phyloP scores from a whole-genome alignment of 352 stramenopile species.

The Phytopythium cucurbitacearum region DNA sequence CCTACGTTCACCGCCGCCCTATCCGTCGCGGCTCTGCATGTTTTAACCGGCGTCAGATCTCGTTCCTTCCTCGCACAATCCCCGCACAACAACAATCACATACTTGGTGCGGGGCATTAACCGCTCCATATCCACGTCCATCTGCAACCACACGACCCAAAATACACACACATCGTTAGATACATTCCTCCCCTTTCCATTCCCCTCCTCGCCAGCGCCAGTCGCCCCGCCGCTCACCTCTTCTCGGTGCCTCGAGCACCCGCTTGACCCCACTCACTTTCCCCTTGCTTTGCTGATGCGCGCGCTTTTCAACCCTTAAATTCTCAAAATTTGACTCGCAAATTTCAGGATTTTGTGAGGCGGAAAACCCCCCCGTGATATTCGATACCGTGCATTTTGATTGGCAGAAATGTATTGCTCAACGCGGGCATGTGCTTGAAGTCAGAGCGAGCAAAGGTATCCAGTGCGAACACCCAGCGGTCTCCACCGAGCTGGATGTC shows the following conservation, averaged over 20 bases:
- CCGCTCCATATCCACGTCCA: conserved; percentile 48
- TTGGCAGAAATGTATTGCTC: too few species aligned
- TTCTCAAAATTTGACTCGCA: not conserved
- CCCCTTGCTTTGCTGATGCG: not conserved
- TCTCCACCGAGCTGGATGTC: too few species aligned
- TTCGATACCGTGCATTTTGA: too few species aligned
- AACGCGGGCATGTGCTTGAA: too few species aligned
- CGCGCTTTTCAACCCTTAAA: not conserved
- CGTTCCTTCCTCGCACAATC: not conserved
- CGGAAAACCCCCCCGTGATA: too few species aligned
- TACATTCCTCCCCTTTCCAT: too few species aligned
- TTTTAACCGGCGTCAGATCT: not conserved
- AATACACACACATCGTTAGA: too few species aligned
- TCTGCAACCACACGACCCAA: not conserved
- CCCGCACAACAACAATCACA: not conserved
- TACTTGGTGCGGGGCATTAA: conserved; percentile 78
- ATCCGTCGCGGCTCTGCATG: conserved; percentile 34
- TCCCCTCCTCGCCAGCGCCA: too few species aligned
- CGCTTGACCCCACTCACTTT: not conserved
- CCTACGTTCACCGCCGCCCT: conserved; percentile 36
- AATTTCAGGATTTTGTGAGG: not conserved
- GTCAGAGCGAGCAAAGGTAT: too few species aligned
- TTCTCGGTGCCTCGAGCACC: too few species aligned
- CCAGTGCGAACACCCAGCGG: too few species aligned
- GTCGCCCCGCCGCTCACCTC: too few species aligned